Conservation (phyloP, 768 basidiomycete species). For the Leccinum sublutescens region DNA sequence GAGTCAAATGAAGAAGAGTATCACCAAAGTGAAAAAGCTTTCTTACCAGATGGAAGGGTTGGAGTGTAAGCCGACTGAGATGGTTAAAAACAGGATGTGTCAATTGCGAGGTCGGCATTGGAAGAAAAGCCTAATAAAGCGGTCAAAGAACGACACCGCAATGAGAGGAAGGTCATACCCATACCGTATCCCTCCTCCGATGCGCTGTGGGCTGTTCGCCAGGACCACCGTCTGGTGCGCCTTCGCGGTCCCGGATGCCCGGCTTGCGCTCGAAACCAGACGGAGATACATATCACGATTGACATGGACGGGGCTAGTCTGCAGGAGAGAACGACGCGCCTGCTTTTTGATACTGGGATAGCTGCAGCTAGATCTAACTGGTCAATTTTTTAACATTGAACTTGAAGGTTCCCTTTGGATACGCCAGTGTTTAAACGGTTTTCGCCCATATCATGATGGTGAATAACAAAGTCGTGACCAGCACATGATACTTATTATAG, state of each 20-base stretch:
- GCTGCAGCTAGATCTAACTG: no score
- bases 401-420: neutral
- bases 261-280: constrained; percentile 22
- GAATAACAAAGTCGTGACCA: no score
- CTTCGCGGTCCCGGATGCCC: constrained; percentile 11
- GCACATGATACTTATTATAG: no score
- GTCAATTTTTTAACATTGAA: no score
- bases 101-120: constrained; percentile 39
- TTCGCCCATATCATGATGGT: constrained; percentile 17
- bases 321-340: constrained; percentile 10
- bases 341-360: neutral
- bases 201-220: constrained; percentile 22
- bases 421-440: constrained; percentile 15
- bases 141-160: neutral
- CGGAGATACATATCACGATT: constrained; percentile 18
- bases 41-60: constrained; percentile 44
- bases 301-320: neutral
- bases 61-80: constrained; percentile 35
- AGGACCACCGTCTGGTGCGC: constrained; percentile 4
- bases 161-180: constrained; percentile 3
- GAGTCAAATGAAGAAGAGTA: neutral
- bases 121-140: constrained; percentile 40
- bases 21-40: neutral
- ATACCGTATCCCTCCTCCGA: constrained; percentile 28
- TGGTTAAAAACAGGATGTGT: constrained; percentile 45